Percentiles rank a stretch among this genome's conserved stretches.
Conservation (phyloP, 139 green algal species). For the Yamagishiella unicocca region DNA sequence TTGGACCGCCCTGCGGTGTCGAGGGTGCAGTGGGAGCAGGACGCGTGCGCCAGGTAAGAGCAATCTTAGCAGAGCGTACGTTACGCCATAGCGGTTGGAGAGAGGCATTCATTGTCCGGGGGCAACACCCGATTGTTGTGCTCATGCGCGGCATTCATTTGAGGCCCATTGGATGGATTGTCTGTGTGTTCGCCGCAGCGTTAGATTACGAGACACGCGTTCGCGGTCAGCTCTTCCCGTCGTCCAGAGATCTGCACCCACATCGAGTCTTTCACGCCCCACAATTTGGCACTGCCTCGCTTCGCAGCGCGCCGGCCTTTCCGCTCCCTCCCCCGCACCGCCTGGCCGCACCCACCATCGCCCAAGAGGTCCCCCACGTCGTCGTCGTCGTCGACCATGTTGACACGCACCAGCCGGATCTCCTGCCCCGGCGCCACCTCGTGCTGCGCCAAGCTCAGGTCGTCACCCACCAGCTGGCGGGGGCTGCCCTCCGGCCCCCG, state of each 20-base stretch:
- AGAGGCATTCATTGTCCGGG: no score
- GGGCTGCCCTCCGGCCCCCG: slow-evolving; percentile 44
- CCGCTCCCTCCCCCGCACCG: no score
- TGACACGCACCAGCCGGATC: slow-evolving; percentile 54
- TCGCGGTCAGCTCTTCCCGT: background rate
- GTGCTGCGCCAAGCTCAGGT: slow-evolving; percentile 48
- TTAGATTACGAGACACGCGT: background rate
- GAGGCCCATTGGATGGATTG: background rate
- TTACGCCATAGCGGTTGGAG: background rate
- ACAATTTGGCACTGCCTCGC: background rate
- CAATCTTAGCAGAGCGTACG: background rate
- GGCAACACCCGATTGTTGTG: no score
- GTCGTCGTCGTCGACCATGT: slow-evolving; percentile 52
- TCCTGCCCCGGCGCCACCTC: slow-evolving; percentile 72
- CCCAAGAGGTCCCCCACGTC: slow-evolving; percentile 59
- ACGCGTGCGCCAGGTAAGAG: background rate
- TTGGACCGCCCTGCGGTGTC: background rate
- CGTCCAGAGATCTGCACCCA: background rate
- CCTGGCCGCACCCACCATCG: background rate
- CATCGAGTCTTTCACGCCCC: background rate
- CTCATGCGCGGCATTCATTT: background rate
- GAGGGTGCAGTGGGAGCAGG: background rate
- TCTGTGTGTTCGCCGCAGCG: background rate
- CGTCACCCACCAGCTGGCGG: slow-evolving; percentile 33
- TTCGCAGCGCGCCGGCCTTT: background rate